phyloP scores from a whole-genome alignment of 176 grass and related monocot species.

The Oryza punctata region DNA sequence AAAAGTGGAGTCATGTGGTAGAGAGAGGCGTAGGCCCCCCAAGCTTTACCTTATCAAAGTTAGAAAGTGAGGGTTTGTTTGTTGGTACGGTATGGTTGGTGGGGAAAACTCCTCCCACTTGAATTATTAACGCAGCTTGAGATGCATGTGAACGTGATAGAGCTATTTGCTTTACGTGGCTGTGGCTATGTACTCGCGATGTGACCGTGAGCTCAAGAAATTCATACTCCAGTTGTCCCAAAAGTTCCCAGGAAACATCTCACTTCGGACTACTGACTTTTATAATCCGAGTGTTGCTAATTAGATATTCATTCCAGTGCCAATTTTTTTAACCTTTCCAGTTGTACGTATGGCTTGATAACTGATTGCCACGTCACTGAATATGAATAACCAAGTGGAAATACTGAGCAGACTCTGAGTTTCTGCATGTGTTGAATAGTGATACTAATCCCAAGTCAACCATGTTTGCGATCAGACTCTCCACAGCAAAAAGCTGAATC shows the following conservation, averaged over 20 bases:
- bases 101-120: neutral
- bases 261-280: neutral
- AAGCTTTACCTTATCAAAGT: neutral
- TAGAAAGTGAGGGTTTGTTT: constrained; percentile 24
- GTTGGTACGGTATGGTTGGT: neutral
- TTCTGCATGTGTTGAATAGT: neutral
- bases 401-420: too few species aligned
- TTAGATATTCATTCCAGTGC: too few species aligned
- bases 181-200: neutral
- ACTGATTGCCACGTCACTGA: too few species aligned
- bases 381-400: too few species aligned
- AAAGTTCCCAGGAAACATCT: neutral
- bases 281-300: neutral
- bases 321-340: too few species aligned
- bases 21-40: neutral
- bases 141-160: neutral
- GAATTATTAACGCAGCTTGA: neutral
- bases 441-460: neutral
- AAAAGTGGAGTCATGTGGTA: constrained; percentile 10
- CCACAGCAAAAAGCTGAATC: neutral
- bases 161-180: neutral
- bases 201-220: neutral
- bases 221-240: neutral
- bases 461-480: neutral
- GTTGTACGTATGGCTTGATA: too few species aligned